Base-by-base conservation (phyloP, 2,329 filamentous ascomycete species). In the Colletotrichum noveboracense region DNA sequence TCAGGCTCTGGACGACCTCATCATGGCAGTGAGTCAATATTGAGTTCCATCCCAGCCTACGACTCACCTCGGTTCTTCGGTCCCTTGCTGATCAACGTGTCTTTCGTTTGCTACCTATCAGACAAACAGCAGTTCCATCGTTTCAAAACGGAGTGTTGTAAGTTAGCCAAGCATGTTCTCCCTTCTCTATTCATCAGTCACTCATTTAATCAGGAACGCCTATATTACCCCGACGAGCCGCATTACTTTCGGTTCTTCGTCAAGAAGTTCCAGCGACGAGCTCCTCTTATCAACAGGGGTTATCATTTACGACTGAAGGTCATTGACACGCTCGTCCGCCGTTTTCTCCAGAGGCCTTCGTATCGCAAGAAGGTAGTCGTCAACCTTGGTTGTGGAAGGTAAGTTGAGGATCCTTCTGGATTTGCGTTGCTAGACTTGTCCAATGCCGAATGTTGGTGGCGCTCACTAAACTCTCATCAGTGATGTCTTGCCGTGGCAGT, bases 101-200 rank as follows among this genome's bases (percentile, higher is more conserved):
- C n/a, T 66, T 52, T 21, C 6, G n/a, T 24, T 52, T 52, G n/a
- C 43, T 58, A 34, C 62, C 43, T 66, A 38, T 74, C 28, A 94
- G 91, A 98, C 96, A 74, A 98, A 98, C 83, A 96, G 93, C 82
- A 96, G 94, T 84, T 97, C 95, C 81, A 98, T 98, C 79, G 93
- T 96, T 18, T 98, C 96, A 16, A 98, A 98, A 83, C 89, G 96
- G 79, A 97, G 95, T 80, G 96, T 98, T n/a, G 96, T 98, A 82
- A 58, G 74, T 55, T 55, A 7, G 18, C 12, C 18, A 18, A 24
- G 7, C 30, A 48, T 26, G 7, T 38, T 32, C 8, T 18, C 36
- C 30, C 24, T n/a, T 18, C 13, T 43, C 21, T 38, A 12, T 16
- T 64, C 34, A 36, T 14, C 14, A 26, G 24, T 13, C 13, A 24